Percentiles rank a stretch among this genome's conserved stretches.
Conservation (phyloP, 2,329 filamentous ascomycete genomes). For the Alternaria conjuncta region DNA sequence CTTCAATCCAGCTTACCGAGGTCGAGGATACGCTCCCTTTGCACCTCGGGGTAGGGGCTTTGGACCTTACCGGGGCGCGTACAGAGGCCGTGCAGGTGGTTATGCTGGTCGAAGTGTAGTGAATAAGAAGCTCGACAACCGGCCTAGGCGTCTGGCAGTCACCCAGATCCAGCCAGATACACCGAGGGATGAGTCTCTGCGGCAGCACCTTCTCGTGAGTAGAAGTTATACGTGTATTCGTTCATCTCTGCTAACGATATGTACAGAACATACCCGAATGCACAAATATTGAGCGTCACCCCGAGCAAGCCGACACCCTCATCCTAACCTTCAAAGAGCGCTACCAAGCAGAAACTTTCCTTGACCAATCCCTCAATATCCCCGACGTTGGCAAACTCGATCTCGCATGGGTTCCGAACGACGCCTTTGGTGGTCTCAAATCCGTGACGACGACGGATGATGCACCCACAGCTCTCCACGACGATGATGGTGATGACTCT, state of each 20-base stretch:
- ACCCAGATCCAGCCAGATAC: conserved; percentile 69
- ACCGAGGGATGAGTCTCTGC: conserved; percentile 69
- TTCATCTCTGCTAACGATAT: conserved; percentile 3
- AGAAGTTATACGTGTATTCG: background rate
- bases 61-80: conserved; percentile 47
- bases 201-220: conserved; percentile 69
- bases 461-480: background rate
- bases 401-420: conserved; percentile 65
- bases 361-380: conserved; percentile 63
- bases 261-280: conserved; percentile 46
- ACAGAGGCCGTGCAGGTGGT: conserved; percentile 50
- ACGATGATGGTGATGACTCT: conserved; percentile 21
- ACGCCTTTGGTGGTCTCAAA: conserved; percentile 23
- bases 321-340: conserved; percentile 54
- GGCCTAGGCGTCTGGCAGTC: conserved; percentile 71
- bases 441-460: conserved; percentile 2
- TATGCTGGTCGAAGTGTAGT: conserved; percentile 53
- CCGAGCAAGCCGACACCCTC: conserved; percentile 45
- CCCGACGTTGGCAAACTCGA: conserved; percentile 70
- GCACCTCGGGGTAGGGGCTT: conserved; percentile 16
- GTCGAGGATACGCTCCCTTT: conserved; percentile 43
- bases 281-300: conserved; percentile 48
- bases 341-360: conserved; percentile 71
- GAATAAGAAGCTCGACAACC: conserved; percentile 71
- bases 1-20: conserved; percentile 45